A percentile compares a stretch with the other conserved stretches of the same genome.
Conservation (phyloP, 2,329 filamentous ascomycete genomes). For the Bisporella sp. region DNA sequence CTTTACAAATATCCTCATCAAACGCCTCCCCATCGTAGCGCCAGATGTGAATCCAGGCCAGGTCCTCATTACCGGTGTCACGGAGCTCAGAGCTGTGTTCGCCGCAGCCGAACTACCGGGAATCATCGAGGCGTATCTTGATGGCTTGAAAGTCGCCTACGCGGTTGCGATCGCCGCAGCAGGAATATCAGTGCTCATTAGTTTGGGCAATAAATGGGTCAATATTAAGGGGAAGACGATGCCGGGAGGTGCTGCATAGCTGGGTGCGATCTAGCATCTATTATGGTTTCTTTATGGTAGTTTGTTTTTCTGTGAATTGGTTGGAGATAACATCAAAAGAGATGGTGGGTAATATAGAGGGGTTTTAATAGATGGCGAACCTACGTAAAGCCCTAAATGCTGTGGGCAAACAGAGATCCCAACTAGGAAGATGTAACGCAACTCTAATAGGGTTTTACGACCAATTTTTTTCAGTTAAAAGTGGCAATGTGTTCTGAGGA, state of each 20-base stretch:
- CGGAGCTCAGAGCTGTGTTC: slow-evolving; percentile 48
- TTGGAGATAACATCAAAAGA: too few relatives aligned
- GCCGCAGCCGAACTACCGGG: slow-evolving; percentile 38
- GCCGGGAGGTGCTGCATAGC: slow-evolving; percentile 17
- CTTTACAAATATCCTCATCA: slow-evolving; percentile 39
- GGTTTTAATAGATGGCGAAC: too few relatives aligned
- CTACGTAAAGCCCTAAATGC: too few relatives aligned
- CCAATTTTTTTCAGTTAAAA: too few relatives aligned
- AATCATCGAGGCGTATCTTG: slow-evolving; percentile 56
- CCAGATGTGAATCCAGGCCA: slow-evolving; percentile 30
- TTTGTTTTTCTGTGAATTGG: too few relatives aligned
- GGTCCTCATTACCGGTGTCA: slow-evolving; percentile 41
- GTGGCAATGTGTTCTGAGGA: too few relatives aligned
- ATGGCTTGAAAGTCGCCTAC: slow-evolving; percentile 55
- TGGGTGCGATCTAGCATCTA: background rate
- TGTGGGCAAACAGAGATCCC: too few relatives aligned
- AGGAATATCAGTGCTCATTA: slow-evolving; percentile 32
- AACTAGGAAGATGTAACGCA: too few relatives aligned
- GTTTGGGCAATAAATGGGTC: slow-evolving; percentile 31
- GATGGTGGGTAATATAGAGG: too few relatives aligned
- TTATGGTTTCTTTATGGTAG: too few relatives aligned
- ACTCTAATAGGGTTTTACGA: too few relatives aligned
- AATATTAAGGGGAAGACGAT: slow-evolving; percentile 23
- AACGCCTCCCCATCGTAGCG: slow-evolving; percentile 26
- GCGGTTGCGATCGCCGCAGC: slow-evolving; percentile 47